phyloP scores from a whole-genome alignment of 129 eudicot species.

The Dittrichia graveolens region DNA sequence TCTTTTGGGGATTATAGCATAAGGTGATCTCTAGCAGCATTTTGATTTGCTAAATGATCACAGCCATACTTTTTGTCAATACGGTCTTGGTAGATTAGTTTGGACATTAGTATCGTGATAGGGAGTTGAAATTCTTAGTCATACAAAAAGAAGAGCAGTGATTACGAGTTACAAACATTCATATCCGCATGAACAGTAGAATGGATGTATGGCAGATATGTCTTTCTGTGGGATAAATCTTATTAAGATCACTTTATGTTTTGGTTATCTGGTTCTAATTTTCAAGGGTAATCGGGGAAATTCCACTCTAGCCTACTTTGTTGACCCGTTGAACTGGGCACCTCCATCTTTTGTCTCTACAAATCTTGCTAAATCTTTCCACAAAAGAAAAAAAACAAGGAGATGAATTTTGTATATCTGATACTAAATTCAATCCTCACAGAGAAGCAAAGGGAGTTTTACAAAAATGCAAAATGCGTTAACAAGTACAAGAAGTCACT shows the following conservation, averaged over 20 bases:
- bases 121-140: background rate
- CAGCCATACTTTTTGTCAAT: background rate
- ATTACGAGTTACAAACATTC: background rate
- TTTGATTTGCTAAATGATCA: background rate
- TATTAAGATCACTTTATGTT: background rate
- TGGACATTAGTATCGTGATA: background rate
- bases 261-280: too few species aligned
- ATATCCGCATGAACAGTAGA: background rate
- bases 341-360: too few species aligned
- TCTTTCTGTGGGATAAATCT: background rate
- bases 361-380: too few species aligned
- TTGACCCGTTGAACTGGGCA: too few species aligned
- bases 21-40: too few species aligned
- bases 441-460: conserved; percentile 91
- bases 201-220: background rate
- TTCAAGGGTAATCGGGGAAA: too few species aligned
- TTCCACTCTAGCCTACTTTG: too few species aligned
- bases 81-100: background rate
- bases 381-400: too few species aligned
- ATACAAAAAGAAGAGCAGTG: background rate
- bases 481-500: conserved; percentile 64
- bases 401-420: background rate
- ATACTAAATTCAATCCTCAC: background rate
- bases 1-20: too few species aligned
- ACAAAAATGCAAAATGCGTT: conserved; percentile 76